Conservation (phyloP, 257 asterid genomes). For the Nicotiana obtusifolia region DNA sequence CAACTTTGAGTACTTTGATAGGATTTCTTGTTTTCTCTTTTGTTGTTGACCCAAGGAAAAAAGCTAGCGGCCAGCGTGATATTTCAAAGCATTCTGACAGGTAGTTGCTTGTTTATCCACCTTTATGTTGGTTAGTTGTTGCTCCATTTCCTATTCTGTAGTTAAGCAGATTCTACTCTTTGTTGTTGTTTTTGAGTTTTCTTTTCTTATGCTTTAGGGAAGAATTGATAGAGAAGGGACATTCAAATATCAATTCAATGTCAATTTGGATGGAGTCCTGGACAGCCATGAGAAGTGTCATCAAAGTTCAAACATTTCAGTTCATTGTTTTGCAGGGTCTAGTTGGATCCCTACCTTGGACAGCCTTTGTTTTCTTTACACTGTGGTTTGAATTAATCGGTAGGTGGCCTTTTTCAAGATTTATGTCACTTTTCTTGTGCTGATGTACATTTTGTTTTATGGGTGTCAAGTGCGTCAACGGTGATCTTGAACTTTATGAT, state of each 20-base stretch:
- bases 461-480: background rate
- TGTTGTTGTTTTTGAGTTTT: conserved; percentile 5
- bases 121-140: background rate
- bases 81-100: conserved; percentile 37
- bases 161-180: background rate
- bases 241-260: conserved; percentile 28
- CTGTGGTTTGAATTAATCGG: conserved; percentile 93
- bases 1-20: conserved; percentile 65
- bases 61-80: conserved; percentile 26
- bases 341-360: conserved; percentile 93
- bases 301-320: conserved; percentile 80
- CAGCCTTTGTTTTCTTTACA: conserved; percentile 87
- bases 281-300: conserved; percentile 77
- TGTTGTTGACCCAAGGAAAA: conserved; percentile 71
- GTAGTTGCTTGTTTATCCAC: conserved; percentile 27
- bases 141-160: background rate
- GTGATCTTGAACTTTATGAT: conserved; percentile 6
- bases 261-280: conserved; percentile 79
- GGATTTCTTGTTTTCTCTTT: conserved; percentile 70
- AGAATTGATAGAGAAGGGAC: conserved; percentile 38
- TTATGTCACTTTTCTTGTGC: background rate
- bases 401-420: conserved; percentile 13
- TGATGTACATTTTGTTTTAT: background rate
- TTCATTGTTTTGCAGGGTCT: conserved; percentile 91
- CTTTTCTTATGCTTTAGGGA: conserved; percentile 45